Conservation (phyloP, 495 filamentous ascomycete genomes). For the Neurospora africana region DNA sequence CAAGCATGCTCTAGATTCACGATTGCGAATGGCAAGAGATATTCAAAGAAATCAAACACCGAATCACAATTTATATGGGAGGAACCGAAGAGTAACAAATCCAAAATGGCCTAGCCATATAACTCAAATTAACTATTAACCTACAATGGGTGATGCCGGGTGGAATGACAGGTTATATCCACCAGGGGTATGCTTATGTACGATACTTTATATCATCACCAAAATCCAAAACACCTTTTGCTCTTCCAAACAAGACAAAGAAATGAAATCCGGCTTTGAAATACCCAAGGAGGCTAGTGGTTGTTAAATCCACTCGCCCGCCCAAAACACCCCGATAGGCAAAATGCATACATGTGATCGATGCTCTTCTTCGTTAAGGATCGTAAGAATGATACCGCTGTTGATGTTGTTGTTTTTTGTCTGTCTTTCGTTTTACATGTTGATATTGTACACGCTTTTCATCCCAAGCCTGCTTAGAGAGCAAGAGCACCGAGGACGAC, state of each 20-base stretch:
- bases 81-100: not conserved
- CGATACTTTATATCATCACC: not conserved
- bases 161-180: not conserved
- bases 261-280: not conserved
- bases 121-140: not conserved
- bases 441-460: not conserved
- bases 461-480: slow-evolving; percentile 18
- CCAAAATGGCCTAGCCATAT: not conserved
- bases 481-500: slow-evolving; percentile 23
- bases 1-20: not conserved
- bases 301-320: not conserved
- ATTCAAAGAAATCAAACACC: not conserved
- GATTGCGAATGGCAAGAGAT: not conserved
- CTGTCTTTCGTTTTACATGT: not conserved
- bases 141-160: not conserved
- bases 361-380: slow-evolving; percentile 27
- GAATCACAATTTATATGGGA: not conserved
- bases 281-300: not conserved
- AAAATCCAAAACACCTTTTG: not conserved
- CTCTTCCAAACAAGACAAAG: not conserved
- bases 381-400: slow-evolving; percentile 27
- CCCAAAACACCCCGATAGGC: not conserved
- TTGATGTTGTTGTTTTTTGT: not conserved
- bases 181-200: not conserved
- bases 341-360: slow-evolving; percentile 2